These are phyloP conservation scores for Fusarium concolor DNA, from an alignment of 2,329 filamentous ascomycete genomes.

Conservation along the genomic window DNA sequence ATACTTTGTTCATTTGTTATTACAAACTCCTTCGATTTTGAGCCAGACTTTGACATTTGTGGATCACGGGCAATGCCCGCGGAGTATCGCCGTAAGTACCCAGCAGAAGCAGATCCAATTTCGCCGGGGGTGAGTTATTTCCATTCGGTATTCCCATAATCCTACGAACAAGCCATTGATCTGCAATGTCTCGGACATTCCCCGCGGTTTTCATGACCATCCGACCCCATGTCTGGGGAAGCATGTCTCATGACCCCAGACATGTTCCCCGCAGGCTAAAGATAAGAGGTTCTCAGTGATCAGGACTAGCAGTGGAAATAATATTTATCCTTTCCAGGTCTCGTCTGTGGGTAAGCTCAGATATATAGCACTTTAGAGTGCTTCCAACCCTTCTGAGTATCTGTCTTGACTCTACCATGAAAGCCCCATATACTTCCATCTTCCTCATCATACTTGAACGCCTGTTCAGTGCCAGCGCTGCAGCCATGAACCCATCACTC, in stretches of 20 bases:
- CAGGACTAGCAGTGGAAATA: no score
- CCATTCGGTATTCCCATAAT: no score
- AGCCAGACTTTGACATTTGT: no score
- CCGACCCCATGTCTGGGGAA: background rate
- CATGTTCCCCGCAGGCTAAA: background rate
- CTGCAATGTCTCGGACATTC: background rate
- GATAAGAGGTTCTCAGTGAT: background rate
- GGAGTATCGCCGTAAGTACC: no score
- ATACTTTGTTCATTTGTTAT: no score
- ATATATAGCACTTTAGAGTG: background rate
- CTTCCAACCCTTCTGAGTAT: background rate
- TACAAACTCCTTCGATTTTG: no score
- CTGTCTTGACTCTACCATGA: background rate
- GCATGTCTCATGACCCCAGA: background rate
- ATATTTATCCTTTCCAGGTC: fast-evolving
- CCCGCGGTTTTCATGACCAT: background rate
- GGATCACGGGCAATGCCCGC: no score
- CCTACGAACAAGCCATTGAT: background rate
- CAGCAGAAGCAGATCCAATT: no score
- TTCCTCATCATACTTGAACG: background rate
- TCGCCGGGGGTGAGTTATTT: no score
- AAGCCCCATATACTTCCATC: background rate
- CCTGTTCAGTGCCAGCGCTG: background rate
- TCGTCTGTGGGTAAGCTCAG: no score
- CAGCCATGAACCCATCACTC: background rate